phyloP scores from a whole-genome alignment of 495 filamentous ascomycete genomes.

The Xylaria curta region DNA sequence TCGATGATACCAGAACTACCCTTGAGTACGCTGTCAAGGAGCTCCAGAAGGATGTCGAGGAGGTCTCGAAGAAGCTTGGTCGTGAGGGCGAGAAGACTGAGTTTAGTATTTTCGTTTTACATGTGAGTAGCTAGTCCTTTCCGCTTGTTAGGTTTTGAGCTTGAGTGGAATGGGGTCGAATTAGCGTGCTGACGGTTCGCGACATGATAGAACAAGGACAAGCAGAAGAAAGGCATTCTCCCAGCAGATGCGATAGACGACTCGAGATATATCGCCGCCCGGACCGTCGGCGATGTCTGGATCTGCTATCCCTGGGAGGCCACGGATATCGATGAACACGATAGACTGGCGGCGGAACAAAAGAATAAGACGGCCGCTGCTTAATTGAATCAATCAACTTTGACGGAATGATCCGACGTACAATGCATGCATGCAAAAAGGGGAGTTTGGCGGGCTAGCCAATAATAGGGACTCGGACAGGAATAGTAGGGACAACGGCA shows the following conservation, averaged over 20 bases:
- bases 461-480: neutral
- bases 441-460: neutral
- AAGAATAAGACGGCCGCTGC: slow-evolving; percentile 30
- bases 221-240: slow-evolving; percentile 87
- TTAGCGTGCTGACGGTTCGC: slow-evolving; percentile 24
- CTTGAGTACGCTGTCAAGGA: slow-evolving; percentile 96
- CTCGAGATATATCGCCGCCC: slow-evolving; percentile 81
- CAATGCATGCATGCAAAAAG: slow-evolving; percentile 9
- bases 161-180: too few relatives aligned
- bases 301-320: slow-evolving; percentile 99
- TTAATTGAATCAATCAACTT: slow-evolving; percentile 7
- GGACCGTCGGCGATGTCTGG: slow-evolving; percentile 91
- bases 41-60: slow-evolving; percentile 94
- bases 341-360: slow-evolving; percentile 68
- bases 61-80: slow-evolving; percentile 74
- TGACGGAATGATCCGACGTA: neutral
- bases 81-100: slow-evolving; percentile 72
- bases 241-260: slow-evolving; percentile 80
- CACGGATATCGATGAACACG: slow-evolving; percentile 92
- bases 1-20: slow-evolving; percentile 97
- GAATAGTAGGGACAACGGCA: neutral
- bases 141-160: neutral
- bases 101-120: slow-evolving; percentile 93
- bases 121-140: slow-evolving; percentile 66
- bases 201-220: slow-evolving; percentile 83